Evolutionary conservation across 2,329 filamentous ascomycete species (phyloP).

Genomic region (Fusarium burgessii): DNA sequence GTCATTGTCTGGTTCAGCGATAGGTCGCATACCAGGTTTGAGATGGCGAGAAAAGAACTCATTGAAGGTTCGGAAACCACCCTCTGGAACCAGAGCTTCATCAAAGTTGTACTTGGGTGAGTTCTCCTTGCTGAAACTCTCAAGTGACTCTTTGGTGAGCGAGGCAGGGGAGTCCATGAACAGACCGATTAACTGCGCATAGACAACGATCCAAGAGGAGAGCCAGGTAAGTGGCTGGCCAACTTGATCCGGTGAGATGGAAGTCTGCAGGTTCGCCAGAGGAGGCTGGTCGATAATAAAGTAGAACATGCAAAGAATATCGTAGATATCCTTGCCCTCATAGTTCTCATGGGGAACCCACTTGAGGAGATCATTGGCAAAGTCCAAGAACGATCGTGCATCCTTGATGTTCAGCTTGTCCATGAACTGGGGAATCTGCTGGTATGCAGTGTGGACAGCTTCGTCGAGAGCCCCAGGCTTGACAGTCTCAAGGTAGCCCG

Average conservation of each 20-base stretch:
- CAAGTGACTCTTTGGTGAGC: background rate
- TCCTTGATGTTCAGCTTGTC: constrained; percentile 12
- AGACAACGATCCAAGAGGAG: constrained; percentile 14
- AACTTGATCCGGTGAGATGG: background rate
- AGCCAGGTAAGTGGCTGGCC: constrained; percentile 9
- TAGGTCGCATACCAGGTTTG: constrained; percentile 4
- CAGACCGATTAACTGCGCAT: constrained; percentile 12
- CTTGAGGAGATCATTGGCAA: constrained; percentile 17
- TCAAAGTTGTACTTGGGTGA: constrained; percentile 9
- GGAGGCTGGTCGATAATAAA: constrained; percentile 10
- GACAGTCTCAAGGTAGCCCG: background rate
- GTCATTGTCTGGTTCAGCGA: background rate
- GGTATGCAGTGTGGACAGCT: background rate
- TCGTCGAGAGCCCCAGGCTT: constrained; percentile 10
- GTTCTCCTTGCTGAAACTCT: constrained; percentile 2
- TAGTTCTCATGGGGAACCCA: constrained; percentile 12
- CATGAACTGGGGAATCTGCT: constrained; percentile 15
- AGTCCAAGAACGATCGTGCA: constrained; percentile 7
- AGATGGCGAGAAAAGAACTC: constrained; percentile 15
- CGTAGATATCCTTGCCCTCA: constrained; percentile 2
- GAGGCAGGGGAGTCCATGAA: constrained; percentile 16
- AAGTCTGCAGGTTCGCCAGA: background rate
- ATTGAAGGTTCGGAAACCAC: constrained; percentile 17
- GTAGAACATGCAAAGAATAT: constrained; percentile 13
- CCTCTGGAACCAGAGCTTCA: constrained; percentile 5